Base-by-base conservation (phyloP, 148 eudicot genomes). In the Camellia granthamiana region DNA sequence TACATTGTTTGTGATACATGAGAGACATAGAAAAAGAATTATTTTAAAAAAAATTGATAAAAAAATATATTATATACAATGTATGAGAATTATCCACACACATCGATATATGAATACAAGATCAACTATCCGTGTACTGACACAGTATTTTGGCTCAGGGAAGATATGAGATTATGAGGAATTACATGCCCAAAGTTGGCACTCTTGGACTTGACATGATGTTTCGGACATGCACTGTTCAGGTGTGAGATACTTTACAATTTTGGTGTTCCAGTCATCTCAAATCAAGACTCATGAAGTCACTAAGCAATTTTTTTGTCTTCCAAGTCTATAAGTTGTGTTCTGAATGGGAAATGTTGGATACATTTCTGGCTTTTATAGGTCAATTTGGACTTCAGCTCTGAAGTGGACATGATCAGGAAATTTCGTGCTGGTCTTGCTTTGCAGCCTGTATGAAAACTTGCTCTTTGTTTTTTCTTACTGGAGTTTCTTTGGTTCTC, bases 111-210 rank as follows among this genome's bases (percentile, higher is more conserved):
- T 30, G 38, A 30, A 30, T 30, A 30, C 38, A 30, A 30, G 38
- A 30, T 41, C 69, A 4, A 71, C 72, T 74, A 42, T 38, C 41
- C 46, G 77, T 69, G 18, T 65, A 67, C 86, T 85, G 82, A 88
- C 78, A 41, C 55, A 69, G 46, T 83, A 30, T 71, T 75, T 83
- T 82, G 80, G 58, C 87, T 80, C 97, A 97, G 99, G 99, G 98
- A 88, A 91, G 98, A 88, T 97, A 97, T 68, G 94, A 92, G 81
- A 94, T 97, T 67, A 94, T 94, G 97, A 92, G 90, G 83, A 94
- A 97, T 89, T 94, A 94, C 90, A 94, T 94, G 97, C 99, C 99
- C 51, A 94, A 97, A 88, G 99, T 97, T 87, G 99, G 98, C 52
- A 65, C 96, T 52, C 96, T 94, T 82, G 98, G 98, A 81, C 97